Percentiles rank a stretch among this genome's conserved stretches.
These are phyloP conservation scores for Penicillium ucsense DNA, from an alignment of 495 filamentous ascomycete genomes.

Conservation along the genomic window DNA sequence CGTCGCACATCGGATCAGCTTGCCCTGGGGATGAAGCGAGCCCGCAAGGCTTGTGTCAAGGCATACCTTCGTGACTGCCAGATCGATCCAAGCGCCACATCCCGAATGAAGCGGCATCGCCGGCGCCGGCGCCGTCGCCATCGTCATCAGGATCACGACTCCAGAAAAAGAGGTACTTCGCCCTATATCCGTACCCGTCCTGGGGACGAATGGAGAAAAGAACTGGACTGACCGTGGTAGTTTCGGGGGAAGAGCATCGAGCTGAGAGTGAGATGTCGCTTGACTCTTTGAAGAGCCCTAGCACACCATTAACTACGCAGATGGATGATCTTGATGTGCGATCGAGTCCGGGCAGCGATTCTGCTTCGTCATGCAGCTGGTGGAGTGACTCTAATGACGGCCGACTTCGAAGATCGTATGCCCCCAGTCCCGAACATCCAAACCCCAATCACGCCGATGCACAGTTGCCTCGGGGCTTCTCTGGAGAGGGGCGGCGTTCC, in stretches of 20 bases:
- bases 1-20: constrained; percentile 6
- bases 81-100: not conserved
- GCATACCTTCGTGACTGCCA: constrained; percentile 1
- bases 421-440: not conserved
- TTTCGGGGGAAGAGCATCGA: not conserved
- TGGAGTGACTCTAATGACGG: not conserved
- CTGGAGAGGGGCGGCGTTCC: no score
- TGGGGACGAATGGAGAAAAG: not conserved
- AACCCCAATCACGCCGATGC: not conserved
- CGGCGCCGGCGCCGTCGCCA: not conserved
- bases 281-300: no score
- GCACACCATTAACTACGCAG: not conserved
- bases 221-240: not conserved
- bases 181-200: not conserved
- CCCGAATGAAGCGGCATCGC: not conserved
- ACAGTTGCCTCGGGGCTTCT: no score
- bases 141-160: not conserved
- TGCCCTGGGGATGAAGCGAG: constrained; percentile 15
- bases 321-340: not conserved
- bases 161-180: not conserved
- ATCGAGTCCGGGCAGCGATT: not conserved
- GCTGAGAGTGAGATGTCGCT: not conserved
- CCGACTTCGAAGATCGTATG: not conserved
- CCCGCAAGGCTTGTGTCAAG: constrained; percentile 16
- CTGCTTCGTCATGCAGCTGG: not conserved